Conservation (phyloP, 768 basidiomycete species). For the Leccinellum luteum region DNA sequence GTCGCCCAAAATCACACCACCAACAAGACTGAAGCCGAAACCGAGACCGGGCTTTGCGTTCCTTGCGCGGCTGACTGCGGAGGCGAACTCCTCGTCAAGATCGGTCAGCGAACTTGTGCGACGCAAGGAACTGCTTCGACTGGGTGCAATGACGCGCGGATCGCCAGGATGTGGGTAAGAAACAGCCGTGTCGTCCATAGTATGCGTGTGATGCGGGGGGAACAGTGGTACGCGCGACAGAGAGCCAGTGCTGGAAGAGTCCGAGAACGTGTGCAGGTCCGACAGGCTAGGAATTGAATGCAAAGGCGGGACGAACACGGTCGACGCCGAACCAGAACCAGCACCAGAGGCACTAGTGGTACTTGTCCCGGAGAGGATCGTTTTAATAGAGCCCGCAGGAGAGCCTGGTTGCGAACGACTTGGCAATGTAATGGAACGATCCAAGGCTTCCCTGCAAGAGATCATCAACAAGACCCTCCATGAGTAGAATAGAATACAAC, state of each 20-base stretch:
- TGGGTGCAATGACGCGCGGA: slow-evolving; percentile 67
- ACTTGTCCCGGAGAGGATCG: slow-evolving; percentile 56
- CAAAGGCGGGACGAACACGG: slow-evolving; percentile 77
- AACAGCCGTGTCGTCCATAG: slow-evolving; percentile 73
- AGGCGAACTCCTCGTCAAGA: slow-evolving; percentile 58
- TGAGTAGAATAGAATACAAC: slow-evolving; percentile 20
- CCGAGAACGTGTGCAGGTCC: slow-evolving; percentile 52
- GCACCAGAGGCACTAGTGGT: slow-evolving; percentile 36
- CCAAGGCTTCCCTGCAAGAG: slow-evolving; percentile 68
- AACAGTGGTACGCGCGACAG: slow-evolving; percentile 46
- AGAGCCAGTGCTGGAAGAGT: slow-evolving; percentile 37
- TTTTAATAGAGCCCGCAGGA: slow-evolving; percentile 60
- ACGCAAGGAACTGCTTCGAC: slow-evolving; percentile 54
- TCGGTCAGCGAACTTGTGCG: slow-evolving; percentile 78
- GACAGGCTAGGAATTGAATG: slow-evolving; percentile 68
- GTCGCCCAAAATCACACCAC: slow-evolving; percentile 43
- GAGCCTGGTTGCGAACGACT: slow-evolving; percentile 42
- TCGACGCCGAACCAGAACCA: slow-evolving; percentile 60
- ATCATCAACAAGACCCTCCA: neutral
- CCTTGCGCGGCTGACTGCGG: slow-evolving; percentile 41
- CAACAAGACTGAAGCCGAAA: slow-evolving; percentile 42
- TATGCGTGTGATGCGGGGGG: slow-evolving; percentile 58
- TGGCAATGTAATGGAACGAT: slow-evolving; percentile 56
- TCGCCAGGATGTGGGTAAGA: slow-evolving; percentile 73
- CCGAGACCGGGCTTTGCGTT: slow-evolving; percentile 41